Base-by-base conservation (phyloP, 2,329 filamentous ascomycete species). In the Lachnellula willkommii region DNA sequence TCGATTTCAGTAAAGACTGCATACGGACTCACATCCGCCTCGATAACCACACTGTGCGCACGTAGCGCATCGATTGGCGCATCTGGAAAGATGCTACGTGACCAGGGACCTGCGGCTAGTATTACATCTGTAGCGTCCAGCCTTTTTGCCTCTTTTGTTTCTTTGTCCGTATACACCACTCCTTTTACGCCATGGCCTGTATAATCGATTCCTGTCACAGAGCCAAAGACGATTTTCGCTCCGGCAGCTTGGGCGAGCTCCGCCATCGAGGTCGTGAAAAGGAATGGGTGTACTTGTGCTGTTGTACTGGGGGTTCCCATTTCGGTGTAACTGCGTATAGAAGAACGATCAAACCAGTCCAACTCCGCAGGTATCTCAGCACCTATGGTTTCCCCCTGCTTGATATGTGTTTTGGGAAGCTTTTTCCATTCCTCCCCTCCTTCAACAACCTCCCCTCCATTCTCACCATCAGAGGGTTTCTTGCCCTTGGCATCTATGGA, bases 271-370 rank as follows among this genome's bases (percentile, higher is more conserved):
- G 83, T 93, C 0, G 94, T 97, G 69, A 99, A 97, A 46, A 90
- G 85, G 59, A 87, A 89, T 0, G 94, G 94, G 67, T 99, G 93
- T 2, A 97, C 93, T 72, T 99, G 94, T 0, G 94, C 89, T 1
- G 94, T 97, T 59, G 90, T 89, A 1, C 79, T 80, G 0, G 84
- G 82, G 2, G 83, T 85, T 2, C 90, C 90, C 90, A 97, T 96
- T 68, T 87, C 84, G 36, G 89, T 83, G 72, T 95, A 97, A 20
- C 78, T 77, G 52, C 76, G 75, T 22, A 95, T 74, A 2, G 85
- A 75, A 4, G 85, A 82, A 1, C 79, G 74, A 52, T 88, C 82
- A 43, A 97, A 78, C 91, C 92, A 99, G 71, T 96, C 87, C 12
- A 97, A 76, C 60, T 95, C 90, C 14, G 78, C 68, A 0, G 94